Conservation (phyloP, 306 rosid species). For the Boehmeria nivea region DNA sequence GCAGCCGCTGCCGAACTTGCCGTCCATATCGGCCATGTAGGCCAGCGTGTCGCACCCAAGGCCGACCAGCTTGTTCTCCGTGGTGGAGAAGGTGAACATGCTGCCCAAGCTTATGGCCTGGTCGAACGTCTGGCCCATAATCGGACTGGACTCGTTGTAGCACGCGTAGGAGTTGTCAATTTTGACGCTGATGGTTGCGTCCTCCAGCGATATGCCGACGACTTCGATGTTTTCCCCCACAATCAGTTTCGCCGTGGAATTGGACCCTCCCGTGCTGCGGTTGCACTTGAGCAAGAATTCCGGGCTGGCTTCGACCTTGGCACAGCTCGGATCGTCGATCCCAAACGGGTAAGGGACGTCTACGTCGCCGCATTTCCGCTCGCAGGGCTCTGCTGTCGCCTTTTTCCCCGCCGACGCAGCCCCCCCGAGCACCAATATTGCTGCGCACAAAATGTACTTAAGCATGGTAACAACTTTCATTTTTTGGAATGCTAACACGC, state of each 20-base stretch:
- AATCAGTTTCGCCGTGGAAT: background rate
- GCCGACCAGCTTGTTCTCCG: slow-evolving; percentile 1
- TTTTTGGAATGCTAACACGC: too few species aligned
- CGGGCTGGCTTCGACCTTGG: background rate
- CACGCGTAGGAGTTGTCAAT: background rate
- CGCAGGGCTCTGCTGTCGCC: background rate
- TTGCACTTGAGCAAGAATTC: background rate
- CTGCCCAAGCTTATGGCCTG: background rate
- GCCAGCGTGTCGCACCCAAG: slow-evolving; percentile 4
- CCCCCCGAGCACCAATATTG: too few species aligned
- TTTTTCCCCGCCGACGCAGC: too few species aligned
- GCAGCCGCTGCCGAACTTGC: background rate
- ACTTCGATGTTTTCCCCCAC: background rate
- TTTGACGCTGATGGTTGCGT: background rate
- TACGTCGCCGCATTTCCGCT: background rate
- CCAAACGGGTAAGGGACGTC: slow-evolving; percentile 11
- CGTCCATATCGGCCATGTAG: background rate
- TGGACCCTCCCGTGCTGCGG: background rate
- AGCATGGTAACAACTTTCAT: too few species aligned
- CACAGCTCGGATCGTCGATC: slow-evolving; percentile 1
- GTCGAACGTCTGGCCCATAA: background rate
- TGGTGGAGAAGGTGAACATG: background rate
- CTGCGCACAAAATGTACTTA: too few species aligned
- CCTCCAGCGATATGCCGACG: background rate
- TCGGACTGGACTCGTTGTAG: background rate